Evolutionary conservation across 257 asterid species (phyloP).

Genomic region (Hygrophila difformis): DNA sequence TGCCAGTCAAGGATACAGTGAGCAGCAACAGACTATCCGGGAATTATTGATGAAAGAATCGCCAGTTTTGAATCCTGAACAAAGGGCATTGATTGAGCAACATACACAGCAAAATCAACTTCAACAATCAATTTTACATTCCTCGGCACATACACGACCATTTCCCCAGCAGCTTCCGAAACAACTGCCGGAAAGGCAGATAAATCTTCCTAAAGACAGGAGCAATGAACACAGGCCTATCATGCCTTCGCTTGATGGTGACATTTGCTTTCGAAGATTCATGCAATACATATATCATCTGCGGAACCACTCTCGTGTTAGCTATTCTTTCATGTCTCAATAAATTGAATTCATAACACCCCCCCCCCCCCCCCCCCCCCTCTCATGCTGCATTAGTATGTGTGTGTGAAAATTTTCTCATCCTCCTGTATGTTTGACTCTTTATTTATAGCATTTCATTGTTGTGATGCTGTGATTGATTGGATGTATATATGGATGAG

Average conservation of each 20-base stretch:
- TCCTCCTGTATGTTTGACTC: no score
- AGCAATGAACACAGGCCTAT: conserved; percentile 17
- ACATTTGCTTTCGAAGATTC: conserved; percentile 33
- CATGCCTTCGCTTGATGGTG: conserved; percentile 26
- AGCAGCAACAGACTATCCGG: conserved; percentile 22
- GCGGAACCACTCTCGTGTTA: conserved; percentile 35
- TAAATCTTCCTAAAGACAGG: conserved; percentile 21
- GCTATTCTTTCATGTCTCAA: conserved; percentile 12
- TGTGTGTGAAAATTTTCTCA: no score
- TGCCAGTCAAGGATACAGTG: conserved; percentile 18
- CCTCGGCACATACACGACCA: conserved; percentile 17
- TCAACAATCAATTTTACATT: conserved; percentile 19
- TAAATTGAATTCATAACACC: neutral
- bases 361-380: neutral
- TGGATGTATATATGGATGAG: no score
- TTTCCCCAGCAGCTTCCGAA: conserved; percentile 17
- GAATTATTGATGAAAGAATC: conserved; percentile 27
- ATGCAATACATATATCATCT: conserved; percentile 33
- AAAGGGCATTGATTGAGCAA: conserved; percentile 21
- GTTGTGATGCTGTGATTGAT: no score
- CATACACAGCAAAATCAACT: conserved; percentile 18
- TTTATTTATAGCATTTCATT: no score
- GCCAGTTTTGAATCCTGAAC: conserved; percentile 25
- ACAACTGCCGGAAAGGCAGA: conserved; percentile 14
- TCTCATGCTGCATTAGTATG: no score